Evolutionary conservation across 768 basidiomycete species (phyloP).

Genomic region (Mycena vulgaris): DNA sequence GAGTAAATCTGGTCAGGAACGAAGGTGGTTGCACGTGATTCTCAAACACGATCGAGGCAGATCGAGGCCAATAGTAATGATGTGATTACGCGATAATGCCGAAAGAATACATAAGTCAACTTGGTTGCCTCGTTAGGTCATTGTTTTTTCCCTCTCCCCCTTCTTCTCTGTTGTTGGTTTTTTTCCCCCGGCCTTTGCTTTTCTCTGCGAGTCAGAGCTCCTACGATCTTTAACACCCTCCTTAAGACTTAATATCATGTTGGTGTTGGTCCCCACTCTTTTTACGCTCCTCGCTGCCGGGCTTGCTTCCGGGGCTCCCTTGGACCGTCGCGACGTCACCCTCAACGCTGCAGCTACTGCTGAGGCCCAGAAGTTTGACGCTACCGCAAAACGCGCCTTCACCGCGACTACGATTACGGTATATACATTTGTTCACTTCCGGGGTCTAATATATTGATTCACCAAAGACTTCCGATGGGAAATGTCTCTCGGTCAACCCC

Average conservation of each 20-base stretch:
- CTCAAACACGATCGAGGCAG: too few species aligned
- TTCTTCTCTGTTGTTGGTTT: constrained; percentile 1
- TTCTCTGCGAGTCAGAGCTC: constrained; percentile 40
- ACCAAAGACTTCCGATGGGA: constrained; percentile 40
- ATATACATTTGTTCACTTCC: not conserved
- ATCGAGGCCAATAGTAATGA: too few species aligned
- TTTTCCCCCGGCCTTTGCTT: not conserved
- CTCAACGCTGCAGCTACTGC: constrained; percentile 36
- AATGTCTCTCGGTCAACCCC: constrained; percentile 43
- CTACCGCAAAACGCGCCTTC: constrained; percentile 42
- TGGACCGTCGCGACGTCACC: constrained; percentile 32
- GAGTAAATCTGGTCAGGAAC: too few species aligned
- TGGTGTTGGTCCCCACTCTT: constrained; percentile 32
- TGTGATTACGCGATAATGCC: too few species aligned
- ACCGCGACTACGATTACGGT: constrained; percentile 41
- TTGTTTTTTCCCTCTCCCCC: not conserved
- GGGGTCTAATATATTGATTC: not conserved
- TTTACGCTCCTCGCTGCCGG: constrained; percentile 39
- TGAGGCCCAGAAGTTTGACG: constrained; percentile 39
- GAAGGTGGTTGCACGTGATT: too few species aligned
- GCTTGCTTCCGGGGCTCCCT: constrained; percentile 34
- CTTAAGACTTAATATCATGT: constrained; percentile 31
- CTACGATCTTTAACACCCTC: constrained; percentile 29
- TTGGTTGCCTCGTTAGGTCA: not conserved
- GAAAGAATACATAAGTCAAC: not conserved